Base-by-base conservation (phyloP, 2,329 filamentous ascomycete genomes). In the Fusarium heterosporum region DNA sequence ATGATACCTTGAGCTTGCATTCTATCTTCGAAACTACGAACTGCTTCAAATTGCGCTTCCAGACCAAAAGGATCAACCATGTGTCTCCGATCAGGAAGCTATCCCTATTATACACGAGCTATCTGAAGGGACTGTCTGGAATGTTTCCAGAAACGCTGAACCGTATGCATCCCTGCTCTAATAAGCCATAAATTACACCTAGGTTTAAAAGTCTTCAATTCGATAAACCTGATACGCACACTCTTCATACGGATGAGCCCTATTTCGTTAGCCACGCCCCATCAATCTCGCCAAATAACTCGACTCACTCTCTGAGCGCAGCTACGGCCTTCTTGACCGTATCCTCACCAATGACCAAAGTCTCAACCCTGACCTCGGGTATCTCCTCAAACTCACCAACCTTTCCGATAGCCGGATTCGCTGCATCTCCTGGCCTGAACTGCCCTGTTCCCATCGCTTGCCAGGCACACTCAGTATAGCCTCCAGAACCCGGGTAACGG, bases 351-450 rank as follows among this genome's bases (percentile, higher is more conserved):
- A 87, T 69, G 72, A 88, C 89, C 4, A 90, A 72, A 2, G 85
- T 85, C 79, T 93, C 89, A 16, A 90, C 86, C 46, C 83, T 82
- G 3, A 85, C 80, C 75, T 92, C 90, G 5, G 84, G 81, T 0
- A 87, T 81, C 58, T 86, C 75, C 75, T 91, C 88, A 1, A 91
- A 71, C 39, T 79, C 75, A 1, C 88, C 88, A 2, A 82, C 78
- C 11, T 78, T 77, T 0, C 90, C 90, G 63, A 91, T 87, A 70
- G 87, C 78, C 4, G 90, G 90, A 46, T 88, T 89, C 1, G 90
- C 88, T 0, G 79, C 75, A 54, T 82, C 81, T 1, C 86, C 87
- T 0, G 89, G 89, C 0, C 86, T 84, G 75, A 92, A 93, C 72
- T 92, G 89, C 1, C 88, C 89, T 0, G 80, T 86, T 6, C 90